Percentiles rank a stretch among this genome's conserved stretches.
phyloP scores from a whole-genome alignment of 2,329 filamentous ascomycete species.

The Colletotrichum sp. region DNA sequence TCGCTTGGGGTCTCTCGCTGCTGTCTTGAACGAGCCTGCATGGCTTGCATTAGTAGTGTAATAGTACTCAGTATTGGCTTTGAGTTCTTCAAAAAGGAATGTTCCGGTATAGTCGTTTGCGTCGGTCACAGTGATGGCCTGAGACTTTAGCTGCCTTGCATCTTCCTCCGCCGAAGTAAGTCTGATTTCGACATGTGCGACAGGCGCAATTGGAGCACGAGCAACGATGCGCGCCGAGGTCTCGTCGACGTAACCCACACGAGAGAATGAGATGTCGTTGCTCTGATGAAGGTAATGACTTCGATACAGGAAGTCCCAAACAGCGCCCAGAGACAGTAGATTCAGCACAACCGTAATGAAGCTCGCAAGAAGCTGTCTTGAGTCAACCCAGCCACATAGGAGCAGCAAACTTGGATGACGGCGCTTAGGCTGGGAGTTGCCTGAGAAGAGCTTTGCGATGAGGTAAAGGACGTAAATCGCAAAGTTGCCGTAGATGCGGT shows the following conservation, averaged over 20 bases:
- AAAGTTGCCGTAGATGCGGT: neutral
- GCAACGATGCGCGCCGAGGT: constrained; percentile 64
- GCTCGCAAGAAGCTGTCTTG: neutral
- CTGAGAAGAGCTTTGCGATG: neutral
- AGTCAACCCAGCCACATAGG: neutral
- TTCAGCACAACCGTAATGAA: neutral
- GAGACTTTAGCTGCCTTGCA: neutral
- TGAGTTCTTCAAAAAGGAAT: constrained; percentile 55
- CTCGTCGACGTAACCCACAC: constrained; percentile 68
- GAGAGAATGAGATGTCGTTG: constrained; percentile 62
- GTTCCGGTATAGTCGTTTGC: constrained; percentile 65
- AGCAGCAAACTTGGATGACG: neutral
- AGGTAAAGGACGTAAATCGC: neutral
- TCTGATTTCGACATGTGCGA: constrained; percentile 34
- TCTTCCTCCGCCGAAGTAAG: constrained; percentile 31
- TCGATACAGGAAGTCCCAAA: constrained; percentile 60
- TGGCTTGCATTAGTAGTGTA: constrained; percentile 67
- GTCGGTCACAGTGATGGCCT: constrained; percentile 55
- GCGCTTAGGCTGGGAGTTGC: neutral
- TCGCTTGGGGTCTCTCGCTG: constrained; percentile 43
- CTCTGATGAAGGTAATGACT: constrained; percentile 60
- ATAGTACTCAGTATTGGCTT: constrained; percentile 63
- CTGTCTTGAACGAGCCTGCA: constrained; percentile 66
- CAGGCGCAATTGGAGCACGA: constrained; percentile 56
- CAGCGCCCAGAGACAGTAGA: neutral